phyloP scores from a whole-genome alignment of 2,329 filamentous ascomycete genomes.

The Botrytis pseudocinerea region DNA sequence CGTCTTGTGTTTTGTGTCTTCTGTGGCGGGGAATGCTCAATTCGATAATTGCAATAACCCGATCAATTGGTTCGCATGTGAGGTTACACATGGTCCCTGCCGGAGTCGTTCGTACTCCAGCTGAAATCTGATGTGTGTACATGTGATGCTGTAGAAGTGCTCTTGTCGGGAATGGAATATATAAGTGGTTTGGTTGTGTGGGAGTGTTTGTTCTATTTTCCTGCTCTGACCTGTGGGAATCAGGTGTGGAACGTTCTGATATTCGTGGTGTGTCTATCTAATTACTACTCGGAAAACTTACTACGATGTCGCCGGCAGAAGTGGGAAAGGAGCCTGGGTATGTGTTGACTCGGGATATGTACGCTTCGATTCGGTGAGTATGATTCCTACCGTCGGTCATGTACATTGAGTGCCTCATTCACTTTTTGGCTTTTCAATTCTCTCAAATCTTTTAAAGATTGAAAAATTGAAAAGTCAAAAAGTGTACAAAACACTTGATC shows the following conservation, averaged over 20 bases:
- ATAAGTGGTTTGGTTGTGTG: background rate
- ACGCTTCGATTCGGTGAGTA: background rate
- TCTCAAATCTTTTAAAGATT: too few relatives aligned
- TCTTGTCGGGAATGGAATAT: background rate
- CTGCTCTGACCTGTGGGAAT: background rate
- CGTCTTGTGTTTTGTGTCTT: background rate
- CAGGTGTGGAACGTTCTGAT: background rate
- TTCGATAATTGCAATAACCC: background rate
- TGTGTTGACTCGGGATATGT: background rate
- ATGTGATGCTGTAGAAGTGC: background rate
- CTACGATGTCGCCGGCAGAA: background rate
- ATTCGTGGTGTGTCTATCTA: background rate
- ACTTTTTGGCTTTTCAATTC: too few relatives aligned
- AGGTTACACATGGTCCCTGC: background rate
- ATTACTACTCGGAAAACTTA: rapidly evolving
- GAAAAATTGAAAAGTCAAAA: too few relatives aligned
- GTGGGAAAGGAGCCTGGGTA: background rate
- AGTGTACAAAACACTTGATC: too few relatives aligned
- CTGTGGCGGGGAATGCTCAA: background rate
- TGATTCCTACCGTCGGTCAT: background rate
- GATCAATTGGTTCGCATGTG: rapidly evolving
- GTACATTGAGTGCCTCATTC: too few relatives aligned
- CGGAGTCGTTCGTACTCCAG: background rate
- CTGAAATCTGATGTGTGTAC: background rate
- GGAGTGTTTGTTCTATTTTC: background rate